phyloP scores from a whole-genome alignment of 768 basidiomycete genomes.

The Rhodosporidiobolus odoratus region DNA sequence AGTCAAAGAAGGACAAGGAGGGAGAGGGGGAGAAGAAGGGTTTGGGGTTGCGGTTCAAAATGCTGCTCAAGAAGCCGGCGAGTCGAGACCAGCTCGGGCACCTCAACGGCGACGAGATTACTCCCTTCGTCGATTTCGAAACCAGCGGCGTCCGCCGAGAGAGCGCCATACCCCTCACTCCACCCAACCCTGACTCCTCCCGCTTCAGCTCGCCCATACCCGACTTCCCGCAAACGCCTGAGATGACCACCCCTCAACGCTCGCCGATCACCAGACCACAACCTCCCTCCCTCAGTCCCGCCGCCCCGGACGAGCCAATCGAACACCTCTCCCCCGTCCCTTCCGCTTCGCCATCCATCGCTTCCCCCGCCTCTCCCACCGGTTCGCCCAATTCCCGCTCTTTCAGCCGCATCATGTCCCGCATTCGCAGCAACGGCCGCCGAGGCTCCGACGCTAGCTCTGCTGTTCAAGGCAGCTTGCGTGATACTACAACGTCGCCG shows the following conservation, averaged over 20 bases:
- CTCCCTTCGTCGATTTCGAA: slow-evolving; percentile 25
- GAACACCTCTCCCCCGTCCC: not conserved
- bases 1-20: slow-evolving; percentile 8
- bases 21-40: slow-evolving; percentile 8
- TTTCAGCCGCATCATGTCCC: slow-evolving; percentile 26
- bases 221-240: slow-evolving; percentile 14
- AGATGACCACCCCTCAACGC: not conserved
- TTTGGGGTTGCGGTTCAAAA: slow-evolving; percentile 30
- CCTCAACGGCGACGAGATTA: slow-evolving; percentile 38
- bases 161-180: slow-evolving; percentile 10
- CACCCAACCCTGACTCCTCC: slow-evolving; percentile 17
- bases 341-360: not conserved
- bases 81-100: slow-evolving; percentile 24
- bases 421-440: slow-evolving; percentile 5
- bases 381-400: not conserved
- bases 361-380: not conserved
- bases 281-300: not conserved
- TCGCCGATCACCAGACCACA: not conserved
- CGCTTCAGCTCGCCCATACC: slow-evolving; percentile 16
- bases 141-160: not conserved
- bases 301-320: not conserved
- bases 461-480: not conserved
- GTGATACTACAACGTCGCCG: not conserved
- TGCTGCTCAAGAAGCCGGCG: slow-evolving; percentile 31
- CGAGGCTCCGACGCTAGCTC: not conserved